Evolutionary conservation across 169 alveolate genomes (phyloP).

Genomic region (Miamiensis avidus): DNA sequence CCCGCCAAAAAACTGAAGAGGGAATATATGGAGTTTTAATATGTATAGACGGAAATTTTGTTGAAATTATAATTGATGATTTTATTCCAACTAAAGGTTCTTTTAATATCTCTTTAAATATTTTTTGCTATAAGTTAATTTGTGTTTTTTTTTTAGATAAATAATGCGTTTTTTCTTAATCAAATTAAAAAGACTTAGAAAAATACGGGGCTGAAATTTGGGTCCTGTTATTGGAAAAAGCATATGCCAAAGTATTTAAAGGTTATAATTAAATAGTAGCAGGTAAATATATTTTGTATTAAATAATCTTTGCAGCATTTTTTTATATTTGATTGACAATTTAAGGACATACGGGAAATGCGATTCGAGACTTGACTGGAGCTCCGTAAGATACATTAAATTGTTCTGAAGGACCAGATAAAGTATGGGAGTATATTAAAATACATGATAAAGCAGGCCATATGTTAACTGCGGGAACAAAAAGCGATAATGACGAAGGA

Average conservation of each 20-base stretch:
- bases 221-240: constrained; percentile 82
- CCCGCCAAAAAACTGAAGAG: constrained; percentile 33
- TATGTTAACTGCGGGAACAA: background rate
- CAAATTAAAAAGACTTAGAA: background rate
- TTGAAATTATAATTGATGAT: background rate
- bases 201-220: constrained; percentile 69
- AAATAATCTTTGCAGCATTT: background rate
- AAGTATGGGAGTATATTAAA: background rate
- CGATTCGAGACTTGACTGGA: background rate
- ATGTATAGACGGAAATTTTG: background rate
- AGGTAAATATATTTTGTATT: constrained; percentile 47
- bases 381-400: background rate
- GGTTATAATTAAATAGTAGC: constrained; percentile 67
- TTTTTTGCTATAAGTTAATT: no score
- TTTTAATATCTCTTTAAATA: no score
- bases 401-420: background rate
- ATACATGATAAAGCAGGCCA: background rate
- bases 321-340: no score
- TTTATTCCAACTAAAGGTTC: background rate
- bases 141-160: background rate
- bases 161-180: background rate
- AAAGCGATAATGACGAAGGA: background rate
- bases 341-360: background rate
- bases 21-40: background rate
- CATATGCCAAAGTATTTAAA: constrained; percentile 83